These are phyloP conservation scores for Phycomyces nitens DNA, from an alignment of 192 early-diverging fungal species.

Conservation along the genomic window DNA sequence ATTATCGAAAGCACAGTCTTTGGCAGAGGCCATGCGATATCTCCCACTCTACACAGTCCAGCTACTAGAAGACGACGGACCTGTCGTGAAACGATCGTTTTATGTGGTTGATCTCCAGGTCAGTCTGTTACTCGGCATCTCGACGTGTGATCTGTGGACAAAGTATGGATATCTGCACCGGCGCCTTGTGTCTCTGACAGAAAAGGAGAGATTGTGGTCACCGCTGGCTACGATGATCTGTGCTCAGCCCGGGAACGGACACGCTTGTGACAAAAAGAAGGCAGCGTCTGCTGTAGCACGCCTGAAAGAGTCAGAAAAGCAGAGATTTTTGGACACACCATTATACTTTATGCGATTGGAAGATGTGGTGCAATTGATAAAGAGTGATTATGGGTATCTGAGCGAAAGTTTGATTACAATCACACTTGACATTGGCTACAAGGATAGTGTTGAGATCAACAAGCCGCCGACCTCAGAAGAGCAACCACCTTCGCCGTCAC, in stretches of 20 bases:
- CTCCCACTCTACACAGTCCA: slow-evolving; percentile 72
- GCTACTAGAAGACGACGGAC: slow-evolving; percentile 36
- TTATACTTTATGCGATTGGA: slow-evolving; percentile 67
- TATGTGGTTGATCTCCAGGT: slow-evolving; percentile 71
- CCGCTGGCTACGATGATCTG: slow-evolving; percentile 66
- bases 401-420: slow-evolving; percentile 66
- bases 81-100: slow-evolving; percentile 34
- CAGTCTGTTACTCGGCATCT: slow-evolving; percentile 54
- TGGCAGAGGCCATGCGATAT: slow-evolving; percentile 52
- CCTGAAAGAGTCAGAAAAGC: slow-evolving; percentile 56
- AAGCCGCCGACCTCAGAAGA: background rate
- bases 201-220: slow-evolving; percentile 71
- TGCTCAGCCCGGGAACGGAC: slow-evolving; percentile 21
- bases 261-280: slow-evolving; percentile 1
- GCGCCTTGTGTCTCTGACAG: slow-evolving; percentile 43
- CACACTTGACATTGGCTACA: slow-evolving; percentile 60
- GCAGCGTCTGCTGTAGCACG: background rate
- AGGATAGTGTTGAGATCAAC: background rate
- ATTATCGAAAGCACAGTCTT: slow-evolving; percentile 10
- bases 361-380: slow-evolving; percentile 57
- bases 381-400: slow-evolving; percentile 59
- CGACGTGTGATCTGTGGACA: slow-evolving; percentile 44
- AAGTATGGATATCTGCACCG: slow-evolving; percentile 60
- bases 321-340: slow-evolving; percentile 53
- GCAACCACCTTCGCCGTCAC: slow-evolving; percentile 4